Conservation (phyloP, 345 rosid species). For the Bruguiera parviflora region DNA sequence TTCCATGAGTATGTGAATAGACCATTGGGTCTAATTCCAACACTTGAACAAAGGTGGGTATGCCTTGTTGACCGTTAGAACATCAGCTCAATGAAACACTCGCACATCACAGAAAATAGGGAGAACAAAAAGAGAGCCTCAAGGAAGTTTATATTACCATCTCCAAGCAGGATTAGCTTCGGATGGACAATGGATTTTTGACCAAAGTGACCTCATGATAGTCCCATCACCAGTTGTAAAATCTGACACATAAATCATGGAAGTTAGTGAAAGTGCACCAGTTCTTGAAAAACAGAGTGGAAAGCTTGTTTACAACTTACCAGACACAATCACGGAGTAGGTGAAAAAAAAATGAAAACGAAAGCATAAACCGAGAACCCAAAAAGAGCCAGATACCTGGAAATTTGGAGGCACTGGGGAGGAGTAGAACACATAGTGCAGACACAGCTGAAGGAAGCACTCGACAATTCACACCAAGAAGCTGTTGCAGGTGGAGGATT, state of each 20-base stretch:
- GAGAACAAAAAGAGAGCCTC: neutral
- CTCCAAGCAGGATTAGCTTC: conserved; percentile 80
- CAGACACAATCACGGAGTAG: no score
- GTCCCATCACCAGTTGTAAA: conserved; percentile 10
- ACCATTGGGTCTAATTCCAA: no score
- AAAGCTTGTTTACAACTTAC: neutral
- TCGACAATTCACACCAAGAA: conserved; percentile 39
- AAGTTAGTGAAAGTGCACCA: neutral
- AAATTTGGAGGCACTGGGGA: conserved; percentile 28
- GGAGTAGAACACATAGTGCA: conserved; percentile 60
- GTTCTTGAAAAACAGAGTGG: neutral
- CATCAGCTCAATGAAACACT: neutral
- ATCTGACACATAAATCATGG: conserved; percentile 21
- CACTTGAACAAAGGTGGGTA: no score
- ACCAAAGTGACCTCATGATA: conserved; percentile 30
- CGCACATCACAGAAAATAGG: neutral
- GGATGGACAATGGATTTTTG: conserved; percentile 53
- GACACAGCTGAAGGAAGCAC: conserved; percentile 59
- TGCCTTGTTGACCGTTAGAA: no score
- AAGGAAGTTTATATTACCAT: conserved; percentile 51
- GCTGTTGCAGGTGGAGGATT: conserved; percentile 60
- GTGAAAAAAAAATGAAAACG: neutral
- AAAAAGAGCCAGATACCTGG: conserved; percentile 39
- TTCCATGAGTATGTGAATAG: no score
- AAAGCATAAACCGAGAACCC: neutral